Evolutionary conservation across 129 eudicot genomes (phyloP), one percentile per base, ranked within the genome.

Genomic region (Tagetes erecta): DNA sequence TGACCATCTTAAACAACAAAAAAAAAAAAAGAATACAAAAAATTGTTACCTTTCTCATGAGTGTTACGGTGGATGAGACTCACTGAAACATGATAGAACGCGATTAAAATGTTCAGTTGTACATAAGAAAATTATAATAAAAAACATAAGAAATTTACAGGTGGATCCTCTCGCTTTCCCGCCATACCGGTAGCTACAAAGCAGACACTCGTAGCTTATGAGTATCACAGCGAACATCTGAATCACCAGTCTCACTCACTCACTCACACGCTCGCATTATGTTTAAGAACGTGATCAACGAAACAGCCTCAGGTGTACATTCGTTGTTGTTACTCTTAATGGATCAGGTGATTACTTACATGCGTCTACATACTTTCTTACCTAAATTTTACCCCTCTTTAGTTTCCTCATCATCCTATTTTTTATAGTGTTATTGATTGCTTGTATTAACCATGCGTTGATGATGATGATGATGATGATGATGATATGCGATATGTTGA

Each of bases 251-350:
- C 27, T 20, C 27, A 20, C 27, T 20, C 27, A 20, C 60, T 53
- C 60, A 27, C 36, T 6, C 73, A 69, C 45, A 68, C 42, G 5
- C 11, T 33, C 47, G 20, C 42, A 11, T 13, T 59, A 58, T 45
- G 71, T 20, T 50, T 36, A 86, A 82, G 91, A 89, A 89, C 73
- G 91, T 84, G 70, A 83, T 89, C 71, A 87, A 89, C 77, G 91
- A 86, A 82, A 84, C 87, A 0, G 95, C 44, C 44, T 88, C 40
- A 45, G 36, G 44, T 67, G 9, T 36, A 34, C 33, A 8, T 56
- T 13, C 57, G 12, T 49, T 13, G 36, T 58, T 47, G 8, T 14
- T 58, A 41, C 41, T 63, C 76, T 33, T 72, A 56, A 42, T 73
- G 3, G 51, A 49, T 74, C 64, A 49, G 51, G 14, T 64, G 31